These are phyloP conservation scores for Lichtheimia ramosa DNA, from an alignment of 371 early-diverging fungal genomes.

Conservation along the genomic window DNA sequence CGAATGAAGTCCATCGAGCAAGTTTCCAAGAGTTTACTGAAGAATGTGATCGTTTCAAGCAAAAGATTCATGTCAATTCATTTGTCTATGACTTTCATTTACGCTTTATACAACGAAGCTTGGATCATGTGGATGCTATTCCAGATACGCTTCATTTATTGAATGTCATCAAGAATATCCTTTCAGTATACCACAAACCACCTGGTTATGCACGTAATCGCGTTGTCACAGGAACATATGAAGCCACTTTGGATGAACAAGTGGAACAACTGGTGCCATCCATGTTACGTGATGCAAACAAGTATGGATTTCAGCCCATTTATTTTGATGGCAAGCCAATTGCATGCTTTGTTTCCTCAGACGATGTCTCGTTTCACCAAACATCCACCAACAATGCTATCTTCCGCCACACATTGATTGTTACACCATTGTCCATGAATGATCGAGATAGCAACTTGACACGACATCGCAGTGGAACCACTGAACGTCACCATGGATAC, in stretches of 20 bases:
- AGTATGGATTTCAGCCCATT: constrained; percentile 56
- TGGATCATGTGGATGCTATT: constrained; percentile 40
- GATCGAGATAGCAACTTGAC: neutral
- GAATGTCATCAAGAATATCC: constrained; percentile 59
- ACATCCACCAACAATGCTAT: neutral
- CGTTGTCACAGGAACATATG: constrained; percentile 51
- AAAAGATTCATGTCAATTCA: constrained; percentile 75
- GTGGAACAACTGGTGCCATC: constrained; percentile 54
- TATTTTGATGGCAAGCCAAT: constrained; percentile 18
- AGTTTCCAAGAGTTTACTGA: constrained; percentile 63
- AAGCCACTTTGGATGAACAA: constrained; percentile 27
- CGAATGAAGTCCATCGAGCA: constrained; percentile 46
- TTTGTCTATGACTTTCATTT: constrained; percentile 84
- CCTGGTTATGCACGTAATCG: constrained; percentile 67
- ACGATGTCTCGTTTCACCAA: constrained; percentile 26
- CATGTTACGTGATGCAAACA: constrained; percentile 64
- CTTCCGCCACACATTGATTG: neutral
- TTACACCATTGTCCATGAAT: neutral
- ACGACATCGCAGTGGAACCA: neutral
- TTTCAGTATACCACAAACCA: constrained; percentile 58
- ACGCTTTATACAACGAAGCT: constrained; percentile 61
- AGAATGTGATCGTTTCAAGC: constrained; percentile 72
- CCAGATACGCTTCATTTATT: constrained; percentile 59
- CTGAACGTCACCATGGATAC: neutral
- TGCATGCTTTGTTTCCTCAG: constrained; percentile 40